Base-by-base conservation (phyloP, 352 stramenopile species). In the Phytophthora rubi region DNA sequence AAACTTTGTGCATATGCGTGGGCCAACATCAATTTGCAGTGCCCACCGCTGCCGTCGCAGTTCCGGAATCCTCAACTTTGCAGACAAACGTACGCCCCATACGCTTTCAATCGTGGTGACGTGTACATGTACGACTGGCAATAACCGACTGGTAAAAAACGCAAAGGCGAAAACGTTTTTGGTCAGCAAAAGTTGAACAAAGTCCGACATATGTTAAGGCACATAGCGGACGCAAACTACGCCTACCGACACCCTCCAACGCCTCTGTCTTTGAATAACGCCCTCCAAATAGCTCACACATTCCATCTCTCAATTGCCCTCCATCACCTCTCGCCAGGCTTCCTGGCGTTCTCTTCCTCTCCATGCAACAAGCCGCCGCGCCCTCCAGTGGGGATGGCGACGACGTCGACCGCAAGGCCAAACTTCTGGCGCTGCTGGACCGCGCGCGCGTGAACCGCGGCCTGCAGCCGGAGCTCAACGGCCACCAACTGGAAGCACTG, bases 371-470 rank as follows among this genome's bases (percentile, higher is more conserved):
- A 18, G 33, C 49, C 26, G 13, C 21, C 33, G 10, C 23, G 21
- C 18, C 49, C 9, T 51, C 52, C 21, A 54, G 12, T 23, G 53
- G 26, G 2, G 70, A 68, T 28, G 12, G 39, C 10, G 61, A 66
- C n/a, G 59, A 64, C 26, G 28, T 18, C 13, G 52, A 58, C 32
- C 73, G 47, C 62, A 80, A 81, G 54, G 35, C 53, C 26, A 68
- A 80, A 51, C 23, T 89, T 7, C 68, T 79, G 18, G 72, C 77
- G 15, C 66, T 89, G n/a, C 71, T 88, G 30, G 73, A 81, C 56
- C 79, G 71, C 32, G 79, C 76, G 16, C 73, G 77, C 8, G 60
- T 73, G 13, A 74, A 81, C 37, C 64, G 63, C 21, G 37, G 62
- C n/a, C 21, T 70, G 12, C 49, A 81, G 15, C 69, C 64, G 4